These are phyloP conservation scores for Phyllosticta ampelicida DNA, from an alignment of 2,329 filamentous ascomycete genomes.

Conservation along the genomic window DNA sequence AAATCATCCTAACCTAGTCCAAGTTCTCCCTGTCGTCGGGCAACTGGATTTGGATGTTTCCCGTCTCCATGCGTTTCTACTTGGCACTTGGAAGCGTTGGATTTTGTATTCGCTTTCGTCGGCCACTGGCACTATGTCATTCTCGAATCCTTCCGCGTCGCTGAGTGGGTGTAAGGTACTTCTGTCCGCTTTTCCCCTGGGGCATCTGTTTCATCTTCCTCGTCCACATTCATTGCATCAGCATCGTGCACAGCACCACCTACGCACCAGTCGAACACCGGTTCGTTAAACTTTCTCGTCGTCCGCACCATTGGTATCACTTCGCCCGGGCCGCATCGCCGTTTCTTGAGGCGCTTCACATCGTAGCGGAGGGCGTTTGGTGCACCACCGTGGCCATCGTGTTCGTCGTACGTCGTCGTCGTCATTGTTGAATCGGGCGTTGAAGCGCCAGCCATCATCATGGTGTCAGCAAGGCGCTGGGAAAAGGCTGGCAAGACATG, in stretches of 20 bases:
- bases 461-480: not conserved
- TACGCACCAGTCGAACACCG: constrained; percentile 8
- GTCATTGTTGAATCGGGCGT: not conserved
- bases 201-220: not conserved
- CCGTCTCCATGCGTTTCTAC: too few species aligned
- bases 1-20: too few species aligned
- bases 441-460: not conserved
- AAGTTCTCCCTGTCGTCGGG: too few species aligned
- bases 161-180: not conserved
- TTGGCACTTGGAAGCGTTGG: too few species aligned
- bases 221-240: not conserved
- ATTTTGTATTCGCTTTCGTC: too few species aligned
- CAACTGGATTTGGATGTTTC: too few species aligned
- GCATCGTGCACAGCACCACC: not conserved
- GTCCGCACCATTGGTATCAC: not conserved
- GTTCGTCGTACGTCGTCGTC: not conserved
- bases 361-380: not conserved
- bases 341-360: not conserved
- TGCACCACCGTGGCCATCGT: not conserved
- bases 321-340: not conserved
- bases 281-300: constrained; percentile 9
- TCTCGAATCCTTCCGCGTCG: too few species aligned
- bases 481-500: constrained; percentile 4
- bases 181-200: not conserved
- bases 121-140: too few species aligned